phyloP scores from a whole-genome alignment of 495 filamentous ascomycete genomes.

The Geopyxis carbonaria region DNA sequence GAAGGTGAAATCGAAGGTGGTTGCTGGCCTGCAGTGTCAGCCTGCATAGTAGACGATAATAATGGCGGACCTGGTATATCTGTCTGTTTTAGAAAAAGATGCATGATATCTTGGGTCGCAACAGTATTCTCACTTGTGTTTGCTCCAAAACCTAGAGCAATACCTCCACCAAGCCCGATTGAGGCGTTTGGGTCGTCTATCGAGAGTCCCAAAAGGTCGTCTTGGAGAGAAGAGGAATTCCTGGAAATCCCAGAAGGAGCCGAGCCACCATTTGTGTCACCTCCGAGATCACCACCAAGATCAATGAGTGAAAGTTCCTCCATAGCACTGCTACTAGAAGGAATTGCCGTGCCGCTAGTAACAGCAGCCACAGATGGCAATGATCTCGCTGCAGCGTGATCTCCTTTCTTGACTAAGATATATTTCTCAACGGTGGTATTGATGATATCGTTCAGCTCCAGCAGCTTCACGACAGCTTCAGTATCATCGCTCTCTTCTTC shows the following conservation, averaged over 20 bases:
- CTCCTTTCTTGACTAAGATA: conserved; percentile 82
- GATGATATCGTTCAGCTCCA: conserved; percentile 98
- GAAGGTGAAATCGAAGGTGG: conserved; percentile 35
- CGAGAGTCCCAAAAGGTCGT: conserved; percentile 54
- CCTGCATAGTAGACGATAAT: conserved; percentile 44
- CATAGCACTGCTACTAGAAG: conserved; percentile 26
- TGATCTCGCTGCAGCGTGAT: conserved; percentile 59
- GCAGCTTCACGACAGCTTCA: conserved; percentile 83
- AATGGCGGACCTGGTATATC: conserved; percentile 47
- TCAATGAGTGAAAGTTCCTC: conserved; percentile 90
- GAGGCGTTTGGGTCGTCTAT: conserved; percentile 36
- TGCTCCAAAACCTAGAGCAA: conserved; percentile 65
- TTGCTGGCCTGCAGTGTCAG: conserved; percentile 34
- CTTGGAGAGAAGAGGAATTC: conserved; percentile 34
- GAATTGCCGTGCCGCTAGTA: conserved; percentile 12
- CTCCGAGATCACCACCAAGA: conserved; percentile 53
- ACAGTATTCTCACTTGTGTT: conserved; percentile 43
- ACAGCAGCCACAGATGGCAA: conserved; percentile 18
- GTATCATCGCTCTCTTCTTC: conserved; percentile 95
- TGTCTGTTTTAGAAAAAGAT: conserved; percentile 13
- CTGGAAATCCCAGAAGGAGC: too few relatives aligned
- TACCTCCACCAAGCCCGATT: conserved; percentile 61
- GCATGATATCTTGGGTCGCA: background rate
- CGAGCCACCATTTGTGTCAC: conserved; percentile 21
- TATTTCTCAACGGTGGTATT: conserved; percentile 91